Percentiles rank a stretch among this genome's conserved stretches.
phyloP scores from a whole-genome alignment of 2,329 filamentous ascomycete species.

The Aureobasidium uvarum region DNA sequence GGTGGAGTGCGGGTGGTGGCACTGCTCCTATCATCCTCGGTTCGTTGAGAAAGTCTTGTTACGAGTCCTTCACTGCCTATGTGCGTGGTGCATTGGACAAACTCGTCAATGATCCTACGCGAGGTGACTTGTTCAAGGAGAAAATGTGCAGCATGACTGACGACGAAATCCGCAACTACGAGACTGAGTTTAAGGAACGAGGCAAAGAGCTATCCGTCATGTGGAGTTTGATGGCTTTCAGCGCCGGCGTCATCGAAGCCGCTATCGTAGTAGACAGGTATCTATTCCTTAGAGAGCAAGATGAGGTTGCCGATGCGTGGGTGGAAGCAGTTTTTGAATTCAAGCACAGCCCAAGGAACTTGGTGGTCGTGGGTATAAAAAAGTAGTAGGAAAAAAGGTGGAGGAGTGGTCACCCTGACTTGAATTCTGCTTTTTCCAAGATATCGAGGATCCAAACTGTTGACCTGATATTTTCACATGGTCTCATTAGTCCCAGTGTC shows the following conservation, averaged over 20 bases:
- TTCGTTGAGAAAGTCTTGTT: conserved; percentile 75
- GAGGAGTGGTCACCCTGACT: too few species aligned
- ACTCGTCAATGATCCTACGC: conserved; percentile 60
- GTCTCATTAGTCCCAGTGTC: too few species aligned
- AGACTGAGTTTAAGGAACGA: conserved; percentile 59
- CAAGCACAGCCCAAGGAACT: conserved; percentile 76
- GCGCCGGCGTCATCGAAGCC: conserved; percentile 82
- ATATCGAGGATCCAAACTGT: too few species aligned
- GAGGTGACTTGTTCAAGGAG: conserved; percentile 59
- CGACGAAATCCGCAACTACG: conserved; percentile 71
- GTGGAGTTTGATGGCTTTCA: conserved; percentile 97
- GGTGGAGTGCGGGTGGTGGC: conserved; percentile 46
- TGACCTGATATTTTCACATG: too few species aligned
- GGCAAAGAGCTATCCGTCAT: conserved; percentile 82
- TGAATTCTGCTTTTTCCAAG: too few species aligned
- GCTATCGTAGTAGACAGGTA: conserved; percentile 88
- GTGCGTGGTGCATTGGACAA: conserved; percentile 78
- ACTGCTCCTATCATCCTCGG: conserved; percentile 85
- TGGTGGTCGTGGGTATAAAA: conserved; percentile 92
- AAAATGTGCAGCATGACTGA: conserved; percentile 69
- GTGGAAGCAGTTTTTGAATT: conserved; percentile 95
- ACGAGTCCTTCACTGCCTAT: conserved; percentile 70
- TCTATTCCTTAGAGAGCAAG: conserved; percentile 78
- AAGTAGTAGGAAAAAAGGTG: too few species aligned
- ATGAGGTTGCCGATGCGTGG: conserved; percentile 71